phyloP scores from a whole-genome alignment of 2,329 filamentous ascomycete species.

The Fusarium domesticum region DNA sequence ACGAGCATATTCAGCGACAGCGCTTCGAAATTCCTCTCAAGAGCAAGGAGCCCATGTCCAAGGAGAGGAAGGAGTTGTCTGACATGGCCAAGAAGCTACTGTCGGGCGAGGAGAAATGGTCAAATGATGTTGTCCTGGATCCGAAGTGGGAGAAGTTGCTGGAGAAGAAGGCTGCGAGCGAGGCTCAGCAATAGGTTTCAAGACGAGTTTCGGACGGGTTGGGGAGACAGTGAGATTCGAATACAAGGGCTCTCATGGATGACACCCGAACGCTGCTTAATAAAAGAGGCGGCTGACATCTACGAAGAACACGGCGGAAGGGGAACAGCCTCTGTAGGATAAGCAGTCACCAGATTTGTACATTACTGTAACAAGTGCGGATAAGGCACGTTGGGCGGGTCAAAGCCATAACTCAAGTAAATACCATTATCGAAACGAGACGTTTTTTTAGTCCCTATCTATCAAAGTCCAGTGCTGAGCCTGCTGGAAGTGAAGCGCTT shows the following conservation, averaged over 20 bases:
- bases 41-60: constrained; percentile 41
- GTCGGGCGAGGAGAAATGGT: constrained; percentile 60
- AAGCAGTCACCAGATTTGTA: constrained; percentile 31
- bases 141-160: constrained; percentile 44
- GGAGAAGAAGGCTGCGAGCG: constrained; percentile 24
- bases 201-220: no score
- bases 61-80: constrained; percentile 50
- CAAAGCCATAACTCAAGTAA: constrained; percentile 22
- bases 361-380: constrained; percentile 32
- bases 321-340: constrained; percentile 27
- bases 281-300: constrained; percentile 19
- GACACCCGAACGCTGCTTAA: constrained; percentile 23
- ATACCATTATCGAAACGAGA: constrained; percentile 24
- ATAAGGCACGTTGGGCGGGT: constrained; percentile 20
- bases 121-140: constrained; percentile 44
- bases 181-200: constrained; percentile 24
- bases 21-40: constrained; percentile 38
- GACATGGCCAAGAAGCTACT: constrained; percentile 62
- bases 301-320: constrained; percentile 8
- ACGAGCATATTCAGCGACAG: constrained; percentile 33
- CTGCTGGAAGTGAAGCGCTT: constrained; percentile 68
- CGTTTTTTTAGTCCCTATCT: constrained; percentile 7
- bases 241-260: no score
- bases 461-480: constrained; percentile 46
- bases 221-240: no score